Evolutionary conservation across 1,139 yeast species (phyloP).

Genomic region (Lodderomyces pseudojiufengensis): DNA sequence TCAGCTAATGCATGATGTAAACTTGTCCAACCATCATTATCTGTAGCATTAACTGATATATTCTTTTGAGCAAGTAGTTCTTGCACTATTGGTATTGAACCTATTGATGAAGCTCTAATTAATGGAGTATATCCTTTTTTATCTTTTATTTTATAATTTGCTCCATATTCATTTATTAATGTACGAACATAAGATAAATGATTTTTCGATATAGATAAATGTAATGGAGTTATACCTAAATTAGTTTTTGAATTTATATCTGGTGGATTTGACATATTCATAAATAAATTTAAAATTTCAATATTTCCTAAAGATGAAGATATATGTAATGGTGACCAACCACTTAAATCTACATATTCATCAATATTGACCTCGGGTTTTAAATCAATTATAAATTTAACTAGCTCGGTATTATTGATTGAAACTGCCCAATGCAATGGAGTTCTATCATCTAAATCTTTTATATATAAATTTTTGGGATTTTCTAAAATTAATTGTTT

Average conservation of each 20-base stretch:
- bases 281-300: slow-evolving; percentile 42
- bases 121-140: slow-evolving; percentile 62
- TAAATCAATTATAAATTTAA: slow-evolving; percentile 46
- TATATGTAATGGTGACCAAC: slow-evolving; percentile 88
- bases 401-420: slow-evolving; percentile 52
- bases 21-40: slow-evolving; percentile 77
- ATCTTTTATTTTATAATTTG: slow-evolving; percentile 65
- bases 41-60: slow-evolving; percentile 67
- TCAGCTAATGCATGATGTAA: slow-evolving; percentile 90
- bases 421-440: slow-evolving; percentile 92
- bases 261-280: slow-evolving; percentile 27
- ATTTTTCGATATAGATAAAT: slow-evolving; percentile 70
- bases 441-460: slow-evolving; percentile 75
- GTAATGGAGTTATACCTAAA: slow-evolving; percentile 73
- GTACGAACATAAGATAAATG: slow-evolving; percentile 50
- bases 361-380: slow-evolving; percentile 50
- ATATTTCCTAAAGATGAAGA: slow-evolving; percentile 71
- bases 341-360: slow-evolving; percentile 65
- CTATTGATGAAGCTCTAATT: slow-evolving; percentile 82
- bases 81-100: slow-evolving; percentile 54
- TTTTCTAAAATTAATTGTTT: slow-evolving; percentile 44
- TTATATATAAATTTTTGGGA: slow-evolving; percentile 41
- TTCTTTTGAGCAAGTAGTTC: slow-evolving; percentile 45
- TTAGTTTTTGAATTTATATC: slow-evolving; percentile 50
- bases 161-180: slow-evolving; percentile 50